Percentiles rank a stretch among this genome's conserved stretches.
Conservation (phyloP, 306 rosid species). For the Lablab purpureus region DNA sequence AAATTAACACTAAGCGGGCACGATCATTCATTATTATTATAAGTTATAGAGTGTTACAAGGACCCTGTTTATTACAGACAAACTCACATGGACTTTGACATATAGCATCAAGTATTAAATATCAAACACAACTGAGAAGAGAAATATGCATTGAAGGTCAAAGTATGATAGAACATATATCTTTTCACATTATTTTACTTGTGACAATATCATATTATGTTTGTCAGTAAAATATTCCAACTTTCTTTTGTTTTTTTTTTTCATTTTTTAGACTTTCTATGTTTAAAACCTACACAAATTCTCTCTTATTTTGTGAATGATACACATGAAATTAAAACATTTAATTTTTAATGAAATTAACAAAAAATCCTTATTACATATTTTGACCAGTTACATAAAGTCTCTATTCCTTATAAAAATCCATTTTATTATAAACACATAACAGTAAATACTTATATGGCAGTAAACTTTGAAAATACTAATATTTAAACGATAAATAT, state of each 20-base stretch:
- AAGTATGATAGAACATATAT: background rate
- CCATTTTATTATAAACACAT: no score
- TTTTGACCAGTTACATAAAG: background rate
- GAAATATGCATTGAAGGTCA: background rate
- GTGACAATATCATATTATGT: background rate
- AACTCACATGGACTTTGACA: constrained; percentile 35
- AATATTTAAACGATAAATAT: no score
- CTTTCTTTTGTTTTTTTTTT: background rate
- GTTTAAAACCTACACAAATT: background rate
- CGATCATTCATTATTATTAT: constrained; percentile 1
- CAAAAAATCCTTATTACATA: background rate
- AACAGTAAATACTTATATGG: no score
- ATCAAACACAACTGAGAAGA: background rate
- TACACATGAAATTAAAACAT: background rate
- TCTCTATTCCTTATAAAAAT: background rate
- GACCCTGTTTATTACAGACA: background rate
- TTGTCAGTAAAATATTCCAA: background rate
- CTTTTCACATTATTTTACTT: background rate
- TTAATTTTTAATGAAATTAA: background rate
- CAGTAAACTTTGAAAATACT: no score
- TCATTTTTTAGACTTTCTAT: background rate
- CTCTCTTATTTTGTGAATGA: background rate
- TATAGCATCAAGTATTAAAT: background rate
- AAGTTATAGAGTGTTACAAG: background rate
- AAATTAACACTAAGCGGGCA: background rate